Base-by-base conservation (phyloP, 2,329 filamentous ascomycete species). In the Lachnellula cervina region DNA sequence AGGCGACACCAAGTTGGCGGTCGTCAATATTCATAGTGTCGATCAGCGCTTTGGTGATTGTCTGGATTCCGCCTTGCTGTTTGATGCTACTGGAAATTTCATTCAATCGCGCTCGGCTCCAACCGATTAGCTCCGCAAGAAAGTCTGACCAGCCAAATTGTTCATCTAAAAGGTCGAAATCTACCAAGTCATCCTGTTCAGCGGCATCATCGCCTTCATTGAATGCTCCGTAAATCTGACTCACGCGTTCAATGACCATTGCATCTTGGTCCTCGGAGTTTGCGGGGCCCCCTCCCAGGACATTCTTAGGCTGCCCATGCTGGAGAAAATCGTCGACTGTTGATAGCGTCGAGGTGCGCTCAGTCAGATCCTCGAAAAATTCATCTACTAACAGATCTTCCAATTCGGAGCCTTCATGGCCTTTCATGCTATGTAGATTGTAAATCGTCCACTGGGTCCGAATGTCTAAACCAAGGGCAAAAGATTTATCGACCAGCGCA, bases 361-460 rank as follows among this genome's bases (percentile, higher is more conserved):
- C 66, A 58, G 52, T 14, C 3, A 44, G 49, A 3, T 37, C n/a
- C 25, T 57, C 67, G 48, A 71, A 73, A 51, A 83, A 82, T 0
- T 75, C 63, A 0, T 69, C 64, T 2, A 63, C 58, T 4, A 82
- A 55, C 13, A 73, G 9, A 66, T 62, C 13, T 74, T 65, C 4
- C 77, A 73, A 57, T 76, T 64, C 7, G 47, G 73, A 77, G 8
- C 60, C 61, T 2, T 61, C 57, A 5, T 56, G 42, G 5, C 68
- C 62, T 28, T 69, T 55, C 32, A 69, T 59, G 7, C 65, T 66
- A 42, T 71, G 65, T 4, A 80, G 64, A 5, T 71, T 65, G n/a
- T 71, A 59, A 42, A 83, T 76, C n/a, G 77, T 70, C 11, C 74
- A 70, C 59, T 84, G 81, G 2, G 80, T 83, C 2, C 80, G 75